Conservation (phyloP, 495 filamentous ascomycete genomes). For the Penicillium fimorum region DNA sequence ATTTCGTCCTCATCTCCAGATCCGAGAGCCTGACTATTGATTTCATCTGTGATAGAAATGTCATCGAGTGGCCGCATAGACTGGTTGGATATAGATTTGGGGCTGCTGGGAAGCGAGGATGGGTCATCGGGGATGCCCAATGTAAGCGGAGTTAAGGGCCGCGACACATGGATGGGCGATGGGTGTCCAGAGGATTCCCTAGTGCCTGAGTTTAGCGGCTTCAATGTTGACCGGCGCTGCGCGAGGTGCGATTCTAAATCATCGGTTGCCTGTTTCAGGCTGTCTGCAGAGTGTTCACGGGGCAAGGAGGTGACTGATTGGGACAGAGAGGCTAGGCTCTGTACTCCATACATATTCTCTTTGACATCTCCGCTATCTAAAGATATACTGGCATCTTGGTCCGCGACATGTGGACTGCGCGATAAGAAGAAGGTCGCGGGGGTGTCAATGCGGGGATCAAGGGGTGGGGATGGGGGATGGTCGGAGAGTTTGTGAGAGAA, state of each 20-base stretch:
- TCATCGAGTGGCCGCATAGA: conserved; percentile 51
- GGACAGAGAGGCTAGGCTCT: conserved; percentile 58
- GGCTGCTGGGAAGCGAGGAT: conserved; percentile 52
- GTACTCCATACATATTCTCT: conserved; percentile 60
- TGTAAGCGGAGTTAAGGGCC: conserved; percentile 48
- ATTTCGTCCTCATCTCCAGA: conserved; percentile 50
- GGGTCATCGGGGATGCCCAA: conserved; percentile 40
- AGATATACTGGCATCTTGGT: conserved; percentile 28
- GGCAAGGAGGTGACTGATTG: conserved; percentile 19
- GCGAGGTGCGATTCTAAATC: conserved; percentile 22
- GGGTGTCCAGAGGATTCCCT: conserved; percentile 26
- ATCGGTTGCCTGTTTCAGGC: conserved; percentile 29
- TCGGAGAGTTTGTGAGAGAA: conserved; percentile 39
- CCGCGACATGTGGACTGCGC: conserved; percentile 30
- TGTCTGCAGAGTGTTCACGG: conserved; percentile 7
- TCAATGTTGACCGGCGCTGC: conserved; percentile 39
- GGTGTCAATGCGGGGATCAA: conserved; percentile 39
- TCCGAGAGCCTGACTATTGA: conserved; percentile 46
- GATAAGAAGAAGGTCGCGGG: conserved; percentile 52
- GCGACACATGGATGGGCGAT: conserved; percentile 30
- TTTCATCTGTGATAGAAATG: conserved; percentile 51
- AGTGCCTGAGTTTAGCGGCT: conserved; percentile 22
- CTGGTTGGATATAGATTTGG: conserved; percentile 50
- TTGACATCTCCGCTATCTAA: conserved; percentile 25
- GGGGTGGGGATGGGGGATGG: conserved; percentile 32